Percentiles rank a stretch among this genome's conserved stretches.
phyloP scores from a whole-genome alignment of 169 alveolate species.

The Amoebophrya sp. region DNA sequence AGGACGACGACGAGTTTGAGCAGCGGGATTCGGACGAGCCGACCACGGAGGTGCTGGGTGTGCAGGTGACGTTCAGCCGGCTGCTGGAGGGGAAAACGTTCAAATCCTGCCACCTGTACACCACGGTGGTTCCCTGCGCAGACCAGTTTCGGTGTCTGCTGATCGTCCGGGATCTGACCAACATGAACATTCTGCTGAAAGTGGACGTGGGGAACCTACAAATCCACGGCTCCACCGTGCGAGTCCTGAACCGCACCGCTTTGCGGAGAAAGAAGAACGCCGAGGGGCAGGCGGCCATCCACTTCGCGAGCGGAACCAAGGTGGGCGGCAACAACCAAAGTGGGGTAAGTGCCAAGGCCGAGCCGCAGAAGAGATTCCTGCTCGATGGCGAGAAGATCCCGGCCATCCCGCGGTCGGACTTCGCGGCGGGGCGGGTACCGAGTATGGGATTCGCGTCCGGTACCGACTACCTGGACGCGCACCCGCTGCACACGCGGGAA shows the following conservation, averaged over 20 bases:
- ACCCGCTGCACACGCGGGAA: not conserved
- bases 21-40: not conserved
- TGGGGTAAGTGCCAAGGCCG: too few relatives aligned
- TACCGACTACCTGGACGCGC: not conserved
- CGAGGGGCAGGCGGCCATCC: too few relatives aligned
- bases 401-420: not conserved
- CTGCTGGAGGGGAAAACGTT: not conserved
- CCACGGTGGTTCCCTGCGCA: not conserved
- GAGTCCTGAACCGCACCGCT: not conserved
- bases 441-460: not conserved
- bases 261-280: not conserved
- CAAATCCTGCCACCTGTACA: not conserved
- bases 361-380: too few relatives aligned
- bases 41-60: not conserved
- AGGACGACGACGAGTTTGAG: not conserved
- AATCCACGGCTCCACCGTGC: not conserved
- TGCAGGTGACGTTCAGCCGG: not conserved
- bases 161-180: not conserved
- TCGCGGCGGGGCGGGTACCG: not conserved
- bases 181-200: not conserved
- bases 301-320: too few relatives aligned
- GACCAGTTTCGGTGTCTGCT: not conserved
- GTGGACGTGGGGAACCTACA: constrained; percentile 20
- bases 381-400: not conserved
- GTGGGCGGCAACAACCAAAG: too few relatives aligned